Base-by-base conservation (phyloP, 306 rosid genomes). In the Coriaria nepalensis region DNA sequence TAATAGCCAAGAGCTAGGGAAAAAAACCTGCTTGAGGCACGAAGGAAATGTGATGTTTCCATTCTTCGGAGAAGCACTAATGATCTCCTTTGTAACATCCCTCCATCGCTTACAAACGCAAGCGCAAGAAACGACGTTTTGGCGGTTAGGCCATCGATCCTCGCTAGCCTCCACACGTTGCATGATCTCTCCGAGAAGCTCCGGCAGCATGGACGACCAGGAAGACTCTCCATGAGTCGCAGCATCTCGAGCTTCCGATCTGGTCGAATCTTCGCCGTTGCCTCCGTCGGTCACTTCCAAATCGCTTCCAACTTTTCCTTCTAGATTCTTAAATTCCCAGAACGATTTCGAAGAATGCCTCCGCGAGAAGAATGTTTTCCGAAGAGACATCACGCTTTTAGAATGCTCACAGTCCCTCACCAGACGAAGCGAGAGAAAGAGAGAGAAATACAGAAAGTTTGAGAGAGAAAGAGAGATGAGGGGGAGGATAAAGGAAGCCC, bases 61-160 rank as follows among this genome's bases (percentile, higher is more conserved):
- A 35, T 46, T 56, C 12, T 56, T 69, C 0, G 71, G 62, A 11
- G 93, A 79, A 4, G 73, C 56, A 6, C 57, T 54, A 0, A 71
- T 87, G 74, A 86, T 70, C 78, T 92, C 80, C 41, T 77, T 80
- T 5, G 96, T 71, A 14, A 73, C 52, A 36, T 92, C 86, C 43
- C 96, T 79, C 98, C 98, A 92, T 15, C 93, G 75, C 70, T 92
- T 92, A 48, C 98, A 92, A 9, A 92, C 94, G 43, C 98, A 82
- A 4, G 94, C 96, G 43, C 86, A 85, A 0, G 93, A 70, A 37
- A 92, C 98, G 35, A 92, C 93, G 85, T 73, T 76, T 35, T 59
- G 81, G 40, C 94, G 94, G 53, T 59, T 43, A 0, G 98, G 98
- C 98, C 98, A 92, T 36, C 58, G 72, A 4, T 80, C 81, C 45